phyloP scores from a whole-genome alignment of 2,329 filamentous ascomycete genomes.

The Cladobotryum mycophilum region DNA sequence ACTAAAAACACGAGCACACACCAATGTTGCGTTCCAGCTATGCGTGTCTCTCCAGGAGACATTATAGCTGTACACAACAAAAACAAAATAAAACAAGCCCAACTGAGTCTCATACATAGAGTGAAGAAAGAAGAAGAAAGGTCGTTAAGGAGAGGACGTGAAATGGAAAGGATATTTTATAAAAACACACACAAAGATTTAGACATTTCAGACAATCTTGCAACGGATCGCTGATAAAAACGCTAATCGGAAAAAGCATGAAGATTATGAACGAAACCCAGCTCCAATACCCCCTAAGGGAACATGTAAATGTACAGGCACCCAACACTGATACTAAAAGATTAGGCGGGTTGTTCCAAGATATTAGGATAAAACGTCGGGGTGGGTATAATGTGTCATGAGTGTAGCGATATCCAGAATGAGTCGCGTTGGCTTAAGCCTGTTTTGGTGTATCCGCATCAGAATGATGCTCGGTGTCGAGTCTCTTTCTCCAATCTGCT shows the following conservation, averaged over 20 bases:
- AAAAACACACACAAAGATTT: constrained; percentile 9
- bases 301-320: constrained; percentile 3
- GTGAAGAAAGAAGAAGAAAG: constrained; percentile 4
- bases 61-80: constrained; percentile 3
- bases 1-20: too few relatives aligned
- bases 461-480: constrained; percentile 48
- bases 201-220: constrained; percentile 7
- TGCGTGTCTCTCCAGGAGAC: too few relatives aligned
- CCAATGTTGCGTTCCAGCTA: too few relatives aligned
- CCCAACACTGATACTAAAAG: not conserved
- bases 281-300: constrained; percentile 15
- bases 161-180: constrained; percentile 9
- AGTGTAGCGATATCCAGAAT: constrained; percentile 23
- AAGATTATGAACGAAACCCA: constrained; percentile 1
- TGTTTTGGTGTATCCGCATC: constrained; percentile 24
- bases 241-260: constrained; percentile 7
- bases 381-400: constrained; percentile 28
- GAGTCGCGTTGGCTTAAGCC: constrained; percentile 14
- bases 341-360: constrained; percentile 13
- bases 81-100: constrained; percentile 5
- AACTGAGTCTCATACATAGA: not conserved
- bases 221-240: too few relatives aligned
- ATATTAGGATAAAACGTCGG: constrained; percentile 18
- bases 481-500: constrained; percentile 71
- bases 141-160: constrained; percentile 15